These are phyloP conservation scores for Tremella mesenterica DNA, from an alignment of 768 basidiomycete genomes.

Conservation along the genomic window DNA sequence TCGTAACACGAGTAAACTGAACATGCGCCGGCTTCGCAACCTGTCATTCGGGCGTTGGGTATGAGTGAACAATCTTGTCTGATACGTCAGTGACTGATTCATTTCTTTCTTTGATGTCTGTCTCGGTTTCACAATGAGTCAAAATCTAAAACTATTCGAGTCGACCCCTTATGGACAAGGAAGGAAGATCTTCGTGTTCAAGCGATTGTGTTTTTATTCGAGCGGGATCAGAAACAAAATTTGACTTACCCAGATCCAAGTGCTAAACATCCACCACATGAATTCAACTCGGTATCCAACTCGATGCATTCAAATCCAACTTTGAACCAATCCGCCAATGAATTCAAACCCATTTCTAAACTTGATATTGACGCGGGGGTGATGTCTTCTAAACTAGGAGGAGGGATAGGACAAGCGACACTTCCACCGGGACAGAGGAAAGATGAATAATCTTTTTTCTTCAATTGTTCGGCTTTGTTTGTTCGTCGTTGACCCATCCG, in stretches of 20 bases:
- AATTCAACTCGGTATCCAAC: constrained; percentile 39
- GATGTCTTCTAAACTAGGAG: constrained; percentile 14
- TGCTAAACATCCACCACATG: constrained; percentile 44
- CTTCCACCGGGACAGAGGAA: constrained; percentile 43
- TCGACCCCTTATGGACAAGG: not conserved
- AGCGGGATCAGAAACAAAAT: not conserved
- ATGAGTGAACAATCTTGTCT: constrained; percentile 43
- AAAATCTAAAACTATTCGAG: constrained; percentile 1
- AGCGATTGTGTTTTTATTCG: not conserved
- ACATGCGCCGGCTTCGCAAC: constrained; percentile 36
- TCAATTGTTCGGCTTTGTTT: constrained; percentile 22
- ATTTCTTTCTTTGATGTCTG: not conserved
- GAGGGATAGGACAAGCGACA: constrained; percentile 36
- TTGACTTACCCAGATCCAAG: constrained; percentile 40
- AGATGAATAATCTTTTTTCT: constrained; percentile 44
- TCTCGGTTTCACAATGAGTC: too few relatives aligned
- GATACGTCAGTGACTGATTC: not conserved
- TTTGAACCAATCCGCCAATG: constrained; percentile 44
- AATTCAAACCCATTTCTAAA: constrained; percentile 27
- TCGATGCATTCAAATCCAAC: constrained; percentile 45
- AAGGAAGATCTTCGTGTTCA: not conserved
- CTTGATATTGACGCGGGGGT: constrained; percentile 18
- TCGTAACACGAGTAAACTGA: constrained; percentile 38
- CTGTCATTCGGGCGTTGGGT: constrained; percentile 32
- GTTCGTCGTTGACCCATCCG: constrained; percentile 32